These are phyloP conservation scores for Phyllachora maydis DNA, from an alignment of 2,329 filamentous ascomycete genomes.

Conservation along the genomic window DNA sequence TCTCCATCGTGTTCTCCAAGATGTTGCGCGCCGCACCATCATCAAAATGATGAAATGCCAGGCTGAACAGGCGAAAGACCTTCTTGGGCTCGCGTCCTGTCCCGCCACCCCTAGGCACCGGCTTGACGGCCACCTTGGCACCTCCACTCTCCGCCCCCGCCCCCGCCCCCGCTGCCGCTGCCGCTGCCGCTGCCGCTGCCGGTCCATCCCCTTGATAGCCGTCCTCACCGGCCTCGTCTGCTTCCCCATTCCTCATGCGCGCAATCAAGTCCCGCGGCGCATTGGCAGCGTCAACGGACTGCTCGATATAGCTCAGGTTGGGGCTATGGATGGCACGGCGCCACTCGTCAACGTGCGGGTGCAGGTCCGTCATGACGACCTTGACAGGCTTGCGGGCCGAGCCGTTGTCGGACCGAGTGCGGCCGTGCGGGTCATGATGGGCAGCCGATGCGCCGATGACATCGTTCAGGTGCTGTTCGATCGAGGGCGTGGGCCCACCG, in stretches of 20 bases:
- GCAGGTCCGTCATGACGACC: slow-evolving; percentile 46
- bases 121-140: too few species aligned
- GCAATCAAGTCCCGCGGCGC: slow-evolving; percentile 28
- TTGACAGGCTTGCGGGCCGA: slow-evolving; percentile 14
- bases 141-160: too few species aligned
- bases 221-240: too few species aligned
- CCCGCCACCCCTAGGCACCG: too few species aligned
- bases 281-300: slow-evolving; percentile 42
- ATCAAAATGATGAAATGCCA: slow-evolving; percentile 61
- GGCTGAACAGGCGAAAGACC: slow-evolving; percentile 50
- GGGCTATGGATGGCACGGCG: slow-evolving; percentile 26
- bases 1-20: slow-evolving; percentile 41
- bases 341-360: slow-evolving; percentile 43
- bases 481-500: slow-evolving; percentile 46
- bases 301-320: slow-evolving; percentile 35
- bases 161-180: too few species aligned
- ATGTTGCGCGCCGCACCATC: slow-evolving; percentile 39
- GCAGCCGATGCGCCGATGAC: slow-evolving; percentile 9
- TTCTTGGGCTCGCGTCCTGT: too few species aligned
- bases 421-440: too few species aligned
- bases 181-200: neutral
- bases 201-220: slow-evolving; percentile 1
- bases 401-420: slow-evolving; percentile 1
- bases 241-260: slow-evolving; percentile 4
- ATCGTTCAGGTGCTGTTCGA: slow-evolving; percentile 38